Evolutionary conservation across 306 rosid species (phyloP).

Genomic region (Purshia tridentata): DNA sequence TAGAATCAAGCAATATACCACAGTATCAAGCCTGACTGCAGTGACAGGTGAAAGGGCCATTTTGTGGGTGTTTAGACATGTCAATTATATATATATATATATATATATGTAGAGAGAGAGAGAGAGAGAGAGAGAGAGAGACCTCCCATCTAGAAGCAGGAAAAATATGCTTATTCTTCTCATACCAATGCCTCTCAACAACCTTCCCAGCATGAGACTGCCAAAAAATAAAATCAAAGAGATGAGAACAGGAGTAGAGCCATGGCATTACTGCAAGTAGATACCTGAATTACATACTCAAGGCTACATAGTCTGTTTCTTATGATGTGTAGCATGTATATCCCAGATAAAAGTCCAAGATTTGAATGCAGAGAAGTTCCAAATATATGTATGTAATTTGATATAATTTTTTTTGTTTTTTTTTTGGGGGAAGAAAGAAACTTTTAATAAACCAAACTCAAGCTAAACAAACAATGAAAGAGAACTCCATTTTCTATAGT

Average conservation of each 20-base stretch:
- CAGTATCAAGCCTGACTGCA: background rate
- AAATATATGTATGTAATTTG: too few species aligned
- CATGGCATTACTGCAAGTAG: background rate
- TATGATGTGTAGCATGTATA: background rate
- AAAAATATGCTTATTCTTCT: conserved; percentile 94
- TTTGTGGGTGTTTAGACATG: background rate
- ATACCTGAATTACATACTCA: background rate
- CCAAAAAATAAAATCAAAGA: conserved; percentile 15
- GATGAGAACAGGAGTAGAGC: background rate
- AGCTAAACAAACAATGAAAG: too few species aligned
- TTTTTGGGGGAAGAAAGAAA: too few species aligned
- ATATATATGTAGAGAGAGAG: background rate
- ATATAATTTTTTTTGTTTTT: too few species aligned
- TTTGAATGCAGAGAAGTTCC: background rate
- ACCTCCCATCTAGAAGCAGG: conserved; percentile 99
- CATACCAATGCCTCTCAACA: conserved; percentile 98
- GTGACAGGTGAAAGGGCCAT: background rate
- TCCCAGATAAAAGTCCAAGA: background rate
- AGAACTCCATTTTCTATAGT: too few species aligned
- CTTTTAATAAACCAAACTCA: too few species aligned
- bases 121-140: background rate
- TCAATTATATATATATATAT: background rate
- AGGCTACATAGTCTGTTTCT: background rate
- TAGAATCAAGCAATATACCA: background rate
- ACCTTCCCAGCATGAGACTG: conserved; percentile 99